Conservation (phyloP, 805 yeast genomes). For the Metschnikowia amazonensis region DNA sequence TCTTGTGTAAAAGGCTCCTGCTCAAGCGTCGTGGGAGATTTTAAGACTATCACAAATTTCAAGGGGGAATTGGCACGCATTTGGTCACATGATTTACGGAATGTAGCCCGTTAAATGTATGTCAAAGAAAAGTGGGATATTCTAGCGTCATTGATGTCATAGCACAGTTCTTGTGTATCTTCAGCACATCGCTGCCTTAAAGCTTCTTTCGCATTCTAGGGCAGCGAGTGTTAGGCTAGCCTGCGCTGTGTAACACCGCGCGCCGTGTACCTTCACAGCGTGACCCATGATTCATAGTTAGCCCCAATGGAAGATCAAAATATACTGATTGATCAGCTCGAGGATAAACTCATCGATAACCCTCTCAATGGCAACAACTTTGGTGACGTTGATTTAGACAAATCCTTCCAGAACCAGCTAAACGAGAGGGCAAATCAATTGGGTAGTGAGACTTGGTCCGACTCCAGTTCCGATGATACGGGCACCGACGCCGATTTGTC, state of each 20-base stretch:
- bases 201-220: not conserved
- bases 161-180: not conserved
- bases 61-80: not conserved
- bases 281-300: not conserved
- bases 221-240: not conserved
- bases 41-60: not conserved
- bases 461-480: slow-evolving; percentile 8
- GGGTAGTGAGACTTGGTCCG: slow-evolving; percentile 13
- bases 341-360: slow-evolving; percentile 45
- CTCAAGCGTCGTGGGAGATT: too few relatives aligned
- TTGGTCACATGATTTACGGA: too few relatives aligned
- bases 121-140: not conserved
- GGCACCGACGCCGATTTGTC: slow-evolving; percentile 7
- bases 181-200: not conserved
- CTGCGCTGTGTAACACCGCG: not conserved
- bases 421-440: slow-evolving; percentile 42
- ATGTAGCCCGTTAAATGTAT: not conserved
- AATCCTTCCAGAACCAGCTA: slow-evolving; percentile 40
- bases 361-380: slow-evolving; percentile 31
- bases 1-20: not conserved
- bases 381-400: slow-evolving; percentile 31
- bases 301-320: slow-evolving; percentile 21
- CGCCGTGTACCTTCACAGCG: not conserved
- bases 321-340: slow-evolving; percentile 42
- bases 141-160: not conserved